Percentiles rank a stretch among this genome's conserved stretches.
Evolutionary conservation across 331 rosid species (phyloP).

Genomic region (Rosa hybrid): DNA sequence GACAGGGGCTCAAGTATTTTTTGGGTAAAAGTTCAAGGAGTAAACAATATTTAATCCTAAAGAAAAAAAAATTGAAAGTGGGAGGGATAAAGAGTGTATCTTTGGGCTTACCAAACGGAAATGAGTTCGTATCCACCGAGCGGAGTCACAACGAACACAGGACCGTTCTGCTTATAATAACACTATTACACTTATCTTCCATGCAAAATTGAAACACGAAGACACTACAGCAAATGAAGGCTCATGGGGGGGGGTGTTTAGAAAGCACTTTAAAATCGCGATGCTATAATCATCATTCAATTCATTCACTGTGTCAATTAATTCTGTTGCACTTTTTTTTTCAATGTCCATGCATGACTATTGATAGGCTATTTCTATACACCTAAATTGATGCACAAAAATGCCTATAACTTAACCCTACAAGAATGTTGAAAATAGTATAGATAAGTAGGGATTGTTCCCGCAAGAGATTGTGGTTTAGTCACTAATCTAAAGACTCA

Average conservation of each 20-base stretch:
- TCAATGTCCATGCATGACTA: not conserved
- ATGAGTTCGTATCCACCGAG: slow-evolving; percentile 32
- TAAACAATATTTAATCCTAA: too few species aligned
- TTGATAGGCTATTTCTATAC: too few species aligned
- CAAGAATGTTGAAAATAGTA: too few species aligned
- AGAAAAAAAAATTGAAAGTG: too few species aligned
- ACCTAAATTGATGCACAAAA: too few species aligned
- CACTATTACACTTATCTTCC: not conserved
- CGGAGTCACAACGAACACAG: not conserved
- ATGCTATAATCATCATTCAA: not conserved
- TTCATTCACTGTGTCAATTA: not conserved
- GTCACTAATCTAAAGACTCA: too few species aligned
- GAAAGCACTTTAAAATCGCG: not conserved
- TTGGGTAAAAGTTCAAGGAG: too few species aligned
- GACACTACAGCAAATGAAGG: not conserved
- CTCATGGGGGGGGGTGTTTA: not conserved
- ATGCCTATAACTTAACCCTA: too few species aligned
- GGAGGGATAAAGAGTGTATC: slow-evolving; percentile 8
- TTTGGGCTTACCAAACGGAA: slow-evolving; percentile 27
- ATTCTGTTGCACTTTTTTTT: not conserved
- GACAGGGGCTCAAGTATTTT: too few species aligned
- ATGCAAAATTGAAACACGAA: not conserved
- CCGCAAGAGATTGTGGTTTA: too few species aligned
- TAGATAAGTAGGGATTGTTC: too few species aligned
- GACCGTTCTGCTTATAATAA: not conserved